Percentiles rank a stretch among this genome's conserved stretches.
Evolutionary conservation across 257 asterid genomes (phyloP).

Genomic region (Gardenia jasminoides): DNA sequence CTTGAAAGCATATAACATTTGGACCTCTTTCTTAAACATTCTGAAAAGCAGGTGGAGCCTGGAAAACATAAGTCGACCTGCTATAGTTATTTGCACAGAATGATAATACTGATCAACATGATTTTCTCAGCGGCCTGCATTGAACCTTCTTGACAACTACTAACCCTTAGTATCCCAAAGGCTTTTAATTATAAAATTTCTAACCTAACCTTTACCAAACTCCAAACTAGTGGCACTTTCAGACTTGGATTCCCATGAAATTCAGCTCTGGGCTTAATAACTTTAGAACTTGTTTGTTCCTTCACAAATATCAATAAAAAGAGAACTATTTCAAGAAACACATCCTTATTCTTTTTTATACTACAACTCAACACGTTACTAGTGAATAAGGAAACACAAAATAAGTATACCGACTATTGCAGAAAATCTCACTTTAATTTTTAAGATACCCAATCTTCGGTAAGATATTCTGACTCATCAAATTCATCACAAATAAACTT

Average conservation of each 20-base stretch:
- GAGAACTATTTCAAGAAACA: too few species aligned
- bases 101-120: too few species aligned
- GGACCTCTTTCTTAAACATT: too few species aligned
- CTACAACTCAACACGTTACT: background rate
- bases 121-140: background rate
- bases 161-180: background rate
- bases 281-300: background rate
- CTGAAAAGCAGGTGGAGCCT: too few species aligned
- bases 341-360: background rate
- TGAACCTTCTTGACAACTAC: background rate
- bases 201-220: background rate
- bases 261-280: too few species aligned
- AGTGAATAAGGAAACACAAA: background rate
- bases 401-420: background rate
- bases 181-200: background rate
- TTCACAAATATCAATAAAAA: background rate
- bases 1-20: too few species aligned
- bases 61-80: too few species aligned
- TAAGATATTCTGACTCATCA: background rate
- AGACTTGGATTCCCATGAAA: too few species aligned
- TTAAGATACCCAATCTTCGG: background rate
- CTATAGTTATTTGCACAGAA: too few species aligned
- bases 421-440: background rate
- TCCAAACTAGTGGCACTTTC: background rate
- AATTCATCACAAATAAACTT: background rate